Percentiles rank a stretch among this genome's conserved stretches.
Conservation (phyloP, 2,329 filamentous ascomycete species). For the Trichoderma sp. region DNA sequence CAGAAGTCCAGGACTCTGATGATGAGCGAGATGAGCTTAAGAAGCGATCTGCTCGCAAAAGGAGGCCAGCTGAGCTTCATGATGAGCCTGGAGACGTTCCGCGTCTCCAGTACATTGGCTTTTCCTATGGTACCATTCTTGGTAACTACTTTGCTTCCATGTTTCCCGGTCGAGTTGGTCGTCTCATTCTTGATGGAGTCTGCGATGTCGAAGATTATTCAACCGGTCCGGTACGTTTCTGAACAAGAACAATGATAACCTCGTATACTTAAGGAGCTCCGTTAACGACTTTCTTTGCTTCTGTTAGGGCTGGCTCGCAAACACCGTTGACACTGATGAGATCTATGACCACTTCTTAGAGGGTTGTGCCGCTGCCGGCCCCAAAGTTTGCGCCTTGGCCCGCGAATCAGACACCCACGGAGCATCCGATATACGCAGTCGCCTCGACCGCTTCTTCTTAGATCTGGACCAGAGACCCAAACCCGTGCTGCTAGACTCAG, state of each 20-base stretch:
- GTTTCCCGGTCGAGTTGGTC: constrained; percentile 45
- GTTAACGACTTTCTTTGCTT: not conserved
- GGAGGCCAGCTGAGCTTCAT: not conserved
- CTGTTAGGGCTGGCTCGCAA: constrained; percentile 42
- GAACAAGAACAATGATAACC: not conserved
- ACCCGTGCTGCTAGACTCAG: constrained; percentile 31
- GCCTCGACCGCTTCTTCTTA: constrained; percentile 40
- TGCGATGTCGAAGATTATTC: constrained; percentile 45
- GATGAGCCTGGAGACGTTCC: constrained; percentile 24
- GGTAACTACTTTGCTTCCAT: constrained; percentile 45
- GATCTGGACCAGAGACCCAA: constrained; percentile 38
- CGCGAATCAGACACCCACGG: constrained; percentile 34
- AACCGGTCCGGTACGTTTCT: constrained; percentile 37
- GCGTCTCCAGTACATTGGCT: constrained; percentile 53
- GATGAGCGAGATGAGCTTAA: constrained; percentile 26
- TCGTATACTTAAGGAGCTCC: not conserved
- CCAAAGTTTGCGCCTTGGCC: constrained; percentile 39
- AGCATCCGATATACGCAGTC: constrained; percentile 38
- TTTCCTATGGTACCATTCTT: constrained; percentile 50
- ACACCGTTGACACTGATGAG: constrained; percentile 45
- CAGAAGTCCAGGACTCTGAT: not conserved
- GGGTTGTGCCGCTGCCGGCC: constrained; percentile 42
- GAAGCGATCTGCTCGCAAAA: constrained; percentile 25
- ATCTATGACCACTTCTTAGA: constrained; percentile 42
- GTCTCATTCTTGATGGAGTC: constrained; percentile 49